Base-by-base conservation (phyloP, 257 asterid genomes). In the Striga asiatica region DNA sequence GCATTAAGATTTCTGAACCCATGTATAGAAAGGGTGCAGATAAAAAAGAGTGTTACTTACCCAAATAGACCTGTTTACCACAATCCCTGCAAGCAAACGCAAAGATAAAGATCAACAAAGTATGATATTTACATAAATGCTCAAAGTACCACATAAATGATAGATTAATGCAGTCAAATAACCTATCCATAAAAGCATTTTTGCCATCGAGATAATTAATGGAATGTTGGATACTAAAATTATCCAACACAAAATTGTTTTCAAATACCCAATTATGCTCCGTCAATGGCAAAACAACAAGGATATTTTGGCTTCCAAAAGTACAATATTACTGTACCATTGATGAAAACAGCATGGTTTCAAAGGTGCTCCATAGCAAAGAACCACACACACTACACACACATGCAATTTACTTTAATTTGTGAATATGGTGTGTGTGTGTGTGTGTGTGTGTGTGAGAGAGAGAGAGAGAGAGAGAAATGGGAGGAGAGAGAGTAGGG, bases 1-100 rank as follows among this genome's bases (percentile, higher is more conserved):
- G 32, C 58, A 25, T 32, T 12, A 9, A 63, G 20, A 19, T 20
- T 21, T 10, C 1, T 29, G 10, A 10, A 48, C 43, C 2, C 8
- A 25, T 34, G 42, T 14, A n/a, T 8, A 19, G 51, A 7, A 12
- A 28, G 19, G 37, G 9, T 4, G 0, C 14, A 22, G n/a, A 1
- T 4, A 28, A 57, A 48, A 18, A 13, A 32, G 43, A 4, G n/a
- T n/a, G n/a, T 11, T 67, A 49, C 79, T 68, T 73, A 88, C 97
- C 97, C 64, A 89, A 71, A 73, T 89, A 89, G 14, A 89, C 94
- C 73, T 89, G 97, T 67, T 89, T 89, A 55, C 97, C 94, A 51
- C 97, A 83, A 70, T 89, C 97, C 97, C 97, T 89, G 93, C 78
- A 68, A 46, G 55, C n/a, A n/a, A n/a, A n/a, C n/a, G n/a, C n/a